Evolutionary conservation across 2,329 filamentous ascomycete species (phyloP).

Genomic region (Beauveria pseudobassiana): DNA sequence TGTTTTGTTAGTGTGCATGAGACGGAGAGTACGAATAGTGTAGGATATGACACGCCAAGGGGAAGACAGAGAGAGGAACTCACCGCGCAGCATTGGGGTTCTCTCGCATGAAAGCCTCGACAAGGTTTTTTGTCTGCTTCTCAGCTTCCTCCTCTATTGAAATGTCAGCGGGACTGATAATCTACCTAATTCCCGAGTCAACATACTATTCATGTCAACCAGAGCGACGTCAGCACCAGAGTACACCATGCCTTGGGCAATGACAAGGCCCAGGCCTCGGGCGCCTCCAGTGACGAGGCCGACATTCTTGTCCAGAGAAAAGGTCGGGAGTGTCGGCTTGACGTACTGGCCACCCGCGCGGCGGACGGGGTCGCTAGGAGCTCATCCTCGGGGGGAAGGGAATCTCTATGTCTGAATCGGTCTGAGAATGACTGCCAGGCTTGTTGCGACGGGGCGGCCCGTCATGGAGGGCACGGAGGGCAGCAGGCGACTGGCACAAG

Average conservation of each 20-base stretch:
- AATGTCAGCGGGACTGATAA: constrained; percentile 12
- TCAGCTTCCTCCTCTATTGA: constrained; percentile 75
- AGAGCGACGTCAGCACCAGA: constrained; percentile 86
- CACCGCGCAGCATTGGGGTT: constrained; percentile 68
- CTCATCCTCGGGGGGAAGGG: constrained; percentile 69
- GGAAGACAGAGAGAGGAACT: constrained; percentile 14
- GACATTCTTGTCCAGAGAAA: constrained; percentile 78
- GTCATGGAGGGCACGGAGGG: constrained; percentile 25
- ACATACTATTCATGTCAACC: constrained; percentile 84
- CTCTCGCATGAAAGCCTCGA: constrained; percentile 69
- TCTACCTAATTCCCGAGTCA: neutral
- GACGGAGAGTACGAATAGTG: neutral
- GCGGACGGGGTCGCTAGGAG: constrained; percentile 62
- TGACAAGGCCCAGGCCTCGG: constrained; percentile 79
- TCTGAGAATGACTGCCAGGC: constrained; percentile 66
- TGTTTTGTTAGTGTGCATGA: neutral
- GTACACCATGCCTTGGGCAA: constrained; percentile 84
- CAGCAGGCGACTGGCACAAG: constrained; percentile 18
- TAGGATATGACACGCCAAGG: no score
- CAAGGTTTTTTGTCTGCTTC: constrained; percentile 64
- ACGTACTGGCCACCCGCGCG: constrained; percentile 74
- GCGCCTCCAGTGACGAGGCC: constrained; percentile 87
- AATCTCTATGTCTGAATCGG: constrained; percentile 69
- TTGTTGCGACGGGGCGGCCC: constrained; percentile 30
- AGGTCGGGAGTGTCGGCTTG: constrained; percentile 76